These are phyloP conservation scores for Neonothopanus nambi DNA, from an alignment of 1,284 basidiomycete genomes.

Conservation along the genomic window DNA sequence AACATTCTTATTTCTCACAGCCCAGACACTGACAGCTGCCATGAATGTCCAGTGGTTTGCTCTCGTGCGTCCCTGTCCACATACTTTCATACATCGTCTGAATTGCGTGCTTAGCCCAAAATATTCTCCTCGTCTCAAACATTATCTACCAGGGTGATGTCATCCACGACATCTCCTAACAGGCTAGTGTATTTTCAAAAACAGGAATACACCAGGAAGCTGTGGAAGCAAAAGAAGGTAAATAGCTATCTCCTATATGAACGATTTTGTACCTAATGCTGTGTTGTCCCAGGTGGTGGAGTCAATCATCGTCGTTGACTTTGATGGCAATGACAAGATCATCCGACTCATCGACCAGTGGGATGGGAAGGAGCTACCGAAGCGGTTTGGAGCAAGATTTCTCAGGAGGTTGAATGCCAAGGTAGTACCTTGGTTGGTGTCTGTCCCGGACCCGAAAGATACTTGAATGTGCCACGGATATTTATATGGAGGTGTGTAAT, in stretches of 20 bases:
- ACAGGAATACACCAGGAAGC: constrained; percentile 58
- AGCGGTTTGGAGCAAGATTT: constrained; percentile 43
- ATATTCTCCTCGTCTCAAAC: constrained; percentile 53
- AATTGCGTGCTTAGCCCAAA: constrained; percentile 56
- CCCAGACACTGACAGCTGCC: neutral
- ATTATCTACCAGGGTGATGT: constrained; percentile 53
- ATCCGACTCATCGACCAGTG: constrained; percentile 61
- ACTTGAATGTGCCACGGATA: too few species aligned
- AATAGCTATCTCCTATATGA: constrained; percentile 5
- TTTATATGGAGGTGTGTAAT: too few species aligned
- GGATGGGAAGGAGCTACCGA: constrained; percentile 57
- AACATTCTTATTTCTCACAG: constrained; percentile 10
- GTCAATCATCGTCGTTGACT: constrained; percentile 63
- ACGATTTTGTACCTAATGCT: neutral
- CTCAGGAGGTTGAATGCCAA: constrained; percentile 53
- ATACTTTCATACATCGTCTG: neutral
- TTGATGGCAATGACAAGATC: constrained; percentile 65
- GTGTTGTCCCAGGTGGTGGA: constrained; percentile 39
- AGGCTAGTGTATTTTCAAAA: constrained; percentile 60
- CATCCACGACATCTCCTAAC: constrained; percentile 55
- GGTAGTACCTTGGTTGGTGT: constrained; percentile 49
- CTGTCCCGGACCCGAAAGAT: constrained; percentile 33
- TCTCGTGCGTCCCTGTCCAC: constrained; percentile 40
- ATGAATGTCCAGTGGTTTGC: constrained; percentile 68
- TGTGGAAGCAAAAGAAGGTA: constrained; percentile 56